Percentiles rank a stretch among this genome's conserved stretches.
Evolutionary conservation across 306 rosid species (phyloP).

Genomic region (Cucurbita pepo): DNA sequence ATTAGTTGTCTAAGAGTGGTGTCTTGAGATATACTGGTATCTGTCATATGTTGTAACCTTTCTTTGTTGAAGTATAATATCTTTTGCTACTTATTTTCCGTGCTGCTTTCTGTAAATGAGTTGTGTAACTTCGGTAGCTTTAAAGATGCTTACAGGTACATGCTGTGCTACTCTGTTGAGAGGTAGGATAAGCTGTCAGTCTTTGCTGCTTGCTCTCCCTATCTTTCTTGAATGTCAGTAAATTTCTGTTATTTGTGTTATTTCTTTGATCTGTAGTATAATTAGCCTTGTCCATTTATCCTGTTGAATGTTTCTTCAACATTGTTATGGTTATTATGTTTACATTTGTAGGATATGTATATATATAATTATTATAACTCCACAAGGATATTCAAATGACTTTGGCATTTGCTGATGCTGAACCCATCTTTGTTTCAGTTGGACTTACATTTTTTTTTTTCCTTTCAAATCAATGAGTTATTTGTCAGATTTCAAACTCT

Average conservation of each 20-base stretch:
- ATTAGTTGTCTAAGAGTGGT: slow-evolving; percentile 1
- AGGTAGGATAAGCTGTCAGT: slow-evolving; percentile 71
- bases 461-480: not conserved
- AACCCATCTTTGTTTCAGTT: not conserved
- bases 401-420: not conserved
- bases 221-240: slow-evolving; percentile 58
- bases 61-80: not conserved
- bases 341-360: not conserved
- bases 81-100: slow-evolving; percentile 7
- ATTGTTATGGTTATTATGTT: not conserved
- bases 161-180: slow-evolving; percentile 70
- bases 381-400: not conserved
- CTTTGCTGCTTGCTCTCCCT: slow-evolving; percentile 73
- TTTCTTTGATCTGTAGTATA: slow-evolving; percentile 9
- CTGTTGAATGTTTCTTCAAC: not conserved
- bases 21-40: slow-evolving; percentile 17
- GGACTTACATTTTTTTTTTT: not conserved
- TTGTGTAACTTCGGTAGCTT: slow-evolving; percentile 38
- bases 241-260: slow-evolving; percentile 36
- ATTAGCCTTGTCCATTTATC: not conserved
- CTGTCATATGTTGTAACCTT: slow-evolving; percentile 13
- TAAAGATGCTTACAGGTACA: slow-evolving; percentile 84
- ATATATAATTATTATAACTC: not conserved
- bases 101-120: slow-evolving; percentile 17
- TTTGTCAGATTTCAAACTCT: not conserved